Base-by-base conservation (phyloP, 2,329 filamentous ascomycete genomes). In the Colletotrichum acutatum region DNA sequence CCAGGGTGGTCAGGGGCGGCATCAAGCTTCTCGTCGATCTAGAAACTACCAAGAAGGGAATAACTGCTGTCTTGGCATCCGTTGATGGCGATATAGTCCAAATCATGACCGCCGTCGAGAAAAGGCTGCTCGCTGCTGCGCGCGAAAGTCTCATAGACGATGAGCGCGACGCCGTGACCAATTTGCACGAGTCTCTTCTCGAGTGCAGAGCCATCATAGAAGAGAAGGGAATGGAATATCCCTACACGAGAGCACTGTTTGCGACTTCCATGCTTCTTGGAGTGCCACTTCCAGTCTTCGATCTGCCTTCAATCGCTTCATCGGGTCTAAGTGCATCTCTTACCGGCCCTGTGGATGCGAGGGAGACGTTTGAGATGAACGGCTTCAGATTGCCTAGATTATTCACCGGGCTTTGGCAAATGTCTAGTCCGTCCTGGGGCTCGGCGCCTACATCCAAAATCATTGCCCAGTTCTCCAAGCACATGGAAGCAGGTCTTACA, bases 61-160 rank as follows among this genome's bases (percentile, higher is more conserved):
- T 16, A 9, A n/a, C 56, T 5, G 46, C 59, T 14, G 32, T 54
- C 2, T 16, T 78, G 34, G 74, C 73, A n/a, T 74, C 75, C 26
- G 64, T 77, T 11, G 76, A 77, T 22, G 82, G 80, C 1, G 80
- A 82, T 54, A 77, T 83, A 49, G 79, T 83, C 16, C 82, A 83
- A 74, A 76, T 80, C 8, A 74, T 81, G 34, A 83, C 82, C 5
- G 82, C 80, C 1, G 75, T 83, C 5, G 80, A 83, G 68, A 83
- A 83, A 68, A 75, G 69, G 7, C 67, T 80, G 49, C 70, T 77
- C 16, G 66, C 74, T 2, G 60, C 75, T 12, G 74, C 76, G 0
- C 78, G 79, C 26, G 57, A 67, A 4, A 63, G 77, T 24, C 53
- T 75, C 1, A 49, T 77, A 11, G 71, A 74, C n/a, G 62, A 74